Evolutionary conservation across 768 basidiomycete genomes (phyloP), one percentile per base, ranked within the genome.

Genomic region (Amanita thiersii): DNA sequence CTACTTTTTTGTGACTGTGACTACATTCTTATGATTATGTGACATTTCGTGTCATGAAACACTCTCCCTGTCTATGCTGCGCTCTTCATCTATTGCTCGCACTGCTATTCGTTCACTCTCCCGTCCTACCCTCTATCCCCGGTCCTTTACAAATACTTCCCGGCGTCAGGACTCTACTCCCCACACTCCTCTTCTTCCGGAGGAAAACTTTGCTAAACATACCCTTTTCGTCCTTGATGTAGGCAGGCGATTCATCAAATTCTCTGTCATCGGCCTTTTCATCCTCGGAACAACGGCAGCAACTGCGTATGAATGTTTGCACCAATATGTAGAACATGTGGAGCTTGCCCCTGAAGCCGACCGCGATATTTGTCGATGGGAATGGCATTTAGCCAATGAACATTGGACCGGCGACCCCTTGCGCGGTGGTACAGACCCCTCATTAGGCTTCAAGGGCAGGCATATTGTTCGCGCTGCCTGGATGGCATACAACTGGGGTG

Each of bases 371-470:
- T 62, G 61, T 35, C 66, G 62, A 45, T 87, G 79, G 77, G 75
- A 80, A 52, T 86, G 84, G 85, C 70, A 80, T 53, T 53, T 67
- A 2, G 76, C 81, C 33, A 64, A 64, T 12, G 79, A 79, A 40
- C 63, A 64, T 39, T 86, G 83, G 84, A 65, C 77, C 5, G 77
- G 71, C 17, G 67, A 75, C 36, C 39, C 55, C 18, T 62, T 50
- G 45, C 63, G 19, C 23, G 80, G 79, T 4, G 86, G 85, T 35
- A 87, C 85, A n/a, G 82, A 87, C 56, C 69, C 79, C 3, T 72
- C 62, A n/a, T 61, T 87, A 6, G 79, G 82, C 2, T 68, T 73
- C 53, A 65, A 62, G 50, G 81, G 69, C 15, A 64, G 81, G 19
- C 77, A 81, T 54, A 68, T 72, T 30, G 59, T 82, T 1, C 77